Evolutionary conservation across 2,329 filamentous ascomycete genomes (phyloP), one percentile per base, ranked within the genome.

Genomic region (Leptographium procerum): DNA sequence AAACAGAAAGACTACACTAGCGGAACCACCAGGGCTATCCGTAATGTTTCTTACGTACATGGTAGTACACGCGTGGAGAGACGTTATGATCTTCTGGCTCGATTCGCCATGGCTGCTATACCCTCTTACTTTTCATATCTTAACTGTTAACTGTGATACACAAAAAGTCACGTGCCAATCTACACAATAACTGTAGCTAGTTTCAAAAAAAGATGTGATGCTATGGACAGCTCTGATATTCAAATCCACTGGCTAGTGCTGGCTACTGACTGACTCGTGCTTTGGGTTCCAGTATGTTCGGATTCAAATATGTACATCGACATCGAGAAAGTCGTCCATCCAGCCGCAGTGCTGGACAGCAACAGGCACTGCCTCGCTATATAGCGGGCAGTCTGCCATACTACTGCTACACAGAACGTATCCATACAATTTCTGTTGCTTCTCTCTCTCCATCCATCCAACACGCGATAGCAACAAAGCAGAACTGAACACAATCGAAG

Each of bases 261-360:
- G n/a, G n/a, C n/a, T n/a, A n/a, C n/a, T n/a, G 40, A 19, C 40
- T 9, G 40, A n/a, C n/a, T 55, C 10, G 16, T 29, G 31, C 31
- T 52, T 29, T 6, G 19, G 31, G 4, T 26, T 47, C 33, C 43
- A 56, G 28, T 57, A 59, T 61, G 57, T 61, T 61, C 57, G 31
- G 43, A 51, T 61, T 61, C 56, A 57, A 53, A 45, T 60, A 58
- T 60, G 56, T 58, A 60, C 59, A 60, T 28, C 29, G 47, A 40
- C n/a, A 56, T n/a, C n/a, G n/a, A n/a, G n/a, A 56, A 11, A 34
- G 43, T 19, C 19, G 28, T n/a, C 43, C 16, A 16, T 55, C 52
- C 52, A 28, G 16, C 8, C 14, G 7, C 7, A 14, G 50, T n/a
- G 34, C 33, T 7, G 13, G 51, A 53, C 51, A 36, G 19, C 51